Conservation (phyloP, 139 green algal genomes). For the Picochlorum costavermella region DNA sequence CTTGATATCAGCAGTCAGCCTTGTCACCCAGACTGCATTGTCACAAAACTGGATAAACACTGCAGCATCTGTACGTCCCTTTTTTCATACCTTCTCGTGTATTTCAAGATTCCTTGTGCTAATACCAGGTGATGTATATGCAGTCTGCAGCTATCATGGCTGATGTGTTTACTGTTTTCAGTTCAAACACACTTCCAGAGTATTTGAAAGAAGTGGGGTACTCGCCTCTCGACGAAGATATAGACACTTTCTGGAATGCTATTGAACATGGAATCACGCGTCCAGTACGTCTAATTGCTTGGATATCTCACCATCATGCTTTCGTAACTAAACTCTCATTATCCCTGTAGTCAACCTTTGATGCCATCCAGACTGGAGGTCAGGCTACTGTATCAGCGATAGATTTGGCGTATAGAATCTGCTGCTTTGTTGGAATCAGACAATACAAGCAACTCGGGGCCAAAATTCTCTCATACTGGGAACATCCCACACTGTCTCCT, state of each 20-base stretch:
- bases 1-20: too few relatives aligned
- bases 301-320: not conserved
- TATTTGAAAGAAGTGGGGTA: not conserved
- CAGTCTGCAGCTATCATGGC: not conserved
- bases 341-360: not conserved
- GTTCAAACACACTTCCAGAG: constrained; percentile 5
- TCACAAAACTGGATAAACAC: too few relatives aligned
- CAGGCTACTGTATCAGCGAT: not conserved
- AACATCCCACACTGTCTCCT: not conserved
- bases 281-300: not conserved
- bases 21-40: too few relatives aligned
- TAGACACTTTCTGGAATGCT: constrained; percentile 13
- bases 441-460: constrained; percentile 22
- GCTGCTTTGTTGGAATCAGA: constrained; percentile 3
- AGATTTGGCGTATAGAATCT: constrained; percentile 13
- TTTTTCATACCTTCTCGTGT: too few relatives aligned
- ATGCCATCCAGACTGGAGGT: not conserved
- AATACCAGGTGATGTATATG: not conserved
- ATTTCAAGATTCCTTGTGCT: not conserved
- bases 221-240: not conserved
- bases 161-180: constrained; percentile 17
- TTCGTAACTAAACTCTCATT: not conserved
- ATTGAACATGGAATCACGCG: not conserved
- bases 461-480: constrained; percentile 37
- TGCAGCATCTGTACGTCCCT: too few relatives aligned